phyloP scores from a whole-genome alignment of 768 basidiomycete species.

The Lentinula raphanica region DNA sequence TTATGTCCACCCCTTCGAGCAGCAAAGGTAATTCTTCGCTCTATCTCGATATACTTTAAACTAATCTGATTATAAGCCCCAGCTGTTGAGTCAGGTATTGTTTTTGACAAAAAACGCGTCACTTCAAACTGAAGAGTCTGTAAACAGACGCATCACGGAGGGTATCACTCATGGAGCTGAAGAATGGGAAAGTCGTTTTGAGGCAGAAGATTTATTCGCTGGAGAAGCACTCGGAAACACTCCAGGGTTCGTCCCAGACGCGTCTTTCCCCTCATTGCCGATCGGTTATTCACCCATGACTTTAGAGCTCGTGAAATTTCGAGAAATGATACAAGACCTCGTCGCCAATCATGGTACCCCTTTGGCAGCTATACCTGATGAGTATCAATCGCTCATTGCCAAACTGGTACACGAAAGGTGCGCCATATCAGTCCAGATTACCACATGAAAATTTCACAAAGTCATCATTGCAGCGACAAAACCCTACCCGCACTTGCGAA shows the following conservation, averaged over 20 bases:
- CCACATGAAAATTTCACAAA: not conserved
- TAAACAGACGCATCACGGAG: slow-evolving; percentile 35
- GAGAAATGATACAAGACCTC: slow-evolving; percentile 61
- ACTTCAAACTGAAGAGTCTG: slow-evolving; percentile 20
- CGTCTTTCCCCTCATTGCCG: slow-evolving; percentile 1
- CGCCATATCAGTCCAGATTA: slow-evolving; percentile 9
- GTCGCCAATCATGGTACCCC: slow-evolving; percentile 42
- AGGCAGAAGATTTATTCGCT: slow-evolving; percentile 71
- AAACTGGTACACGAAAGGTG: slow-evolving; percentile 87
- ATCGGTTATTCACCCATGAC: not conserved
- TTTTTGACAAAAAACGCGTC: not conserved
- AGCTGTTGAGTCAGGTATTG: slow-evolving; percentile 7
- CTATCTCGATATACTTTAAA: not conserved
- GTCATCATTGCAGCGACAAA: slow-evolving; percentile 56
- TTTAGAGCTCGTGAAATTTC: slow-evolving; percentile 72
- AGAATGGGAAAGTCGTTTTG: slow-evolving; percentile 71
- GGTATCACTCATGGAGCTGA: slow-evolving; percentile 52
- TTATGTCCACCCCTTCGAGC: slow-evolving; percentile 31
- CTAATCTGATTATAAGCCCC: not conserved
- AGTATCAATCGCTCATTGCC: slow-evolving; percentile 69
- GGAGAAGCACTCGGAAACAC: slow-evolving; percentile 76
- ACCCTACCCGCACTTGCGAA: slow-evolving; percentile 56
- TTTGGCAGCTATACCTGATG: slow-evolving; percentile 57
- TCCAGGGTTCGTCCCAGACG: slow-evolving; percentile 54
- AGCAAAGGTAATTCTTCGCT: slow-evolving; percentile 26